Evolutionary conservation across 441 rosid species (phyloP).

Genomic region (Bruguiera hainesii): DNA sequence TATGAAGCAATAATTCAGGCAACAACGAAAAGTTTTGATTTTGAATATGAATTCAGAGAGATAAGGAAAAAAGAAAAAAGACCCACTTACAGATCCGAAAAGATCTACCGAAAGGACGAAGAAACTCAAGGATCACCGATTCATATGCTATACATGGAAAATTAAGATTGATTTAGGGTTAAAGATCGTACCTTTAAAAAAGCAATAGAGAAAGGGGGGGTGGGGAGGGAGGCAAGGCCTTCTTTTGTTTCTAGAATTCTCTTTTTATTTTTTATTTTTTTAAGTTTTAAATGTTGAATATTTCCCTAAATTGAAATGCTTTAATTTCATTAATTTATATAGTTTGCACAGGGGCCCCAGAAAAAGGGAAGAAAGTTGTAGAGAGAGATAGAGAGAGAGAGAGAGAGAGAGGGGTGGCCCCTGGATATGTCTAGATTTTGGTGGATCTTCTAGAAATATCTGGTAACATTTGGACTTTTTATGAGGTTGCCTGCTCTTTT

Average conservation of each 20-base stretch:
- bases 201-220: background rate
- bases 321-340: background rate
- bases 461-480: background rate
- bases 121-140: background rate
- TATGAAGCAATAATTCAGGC: too few species aligned
- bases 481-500: background rate
- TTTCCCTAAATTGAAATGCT: too few species aligned
- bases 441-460: constrained; percentile 35
- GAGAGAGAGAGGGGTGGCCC: constrained; percentile 1
- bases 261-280: background rate
- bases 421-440: constrained; percentile 25
- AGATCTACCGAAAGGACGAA: constrained; percentile 6
- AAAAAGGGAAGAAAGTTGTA: background rate
- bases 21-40: too few species aligned
- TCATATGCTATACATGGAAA: too few species aligned
- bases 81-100: constrained; percentile 5
- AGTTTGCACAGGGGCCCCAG: background rate
- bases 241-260: constrained; percentile 18
- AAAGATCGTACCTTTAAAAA: background rate
- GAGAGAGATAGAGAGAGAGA: background rate
- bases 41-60: background rate
- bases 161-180: background rate
- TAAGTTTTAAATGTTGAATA: too few species aligned
- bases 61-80: background rate
- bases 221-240: constrained; percentile 1